These are phyloP conservation scores for Prunus armeniaca DNA, from an alignment of 306 rosid genomes.

Conservation along the genomic window DNA sequence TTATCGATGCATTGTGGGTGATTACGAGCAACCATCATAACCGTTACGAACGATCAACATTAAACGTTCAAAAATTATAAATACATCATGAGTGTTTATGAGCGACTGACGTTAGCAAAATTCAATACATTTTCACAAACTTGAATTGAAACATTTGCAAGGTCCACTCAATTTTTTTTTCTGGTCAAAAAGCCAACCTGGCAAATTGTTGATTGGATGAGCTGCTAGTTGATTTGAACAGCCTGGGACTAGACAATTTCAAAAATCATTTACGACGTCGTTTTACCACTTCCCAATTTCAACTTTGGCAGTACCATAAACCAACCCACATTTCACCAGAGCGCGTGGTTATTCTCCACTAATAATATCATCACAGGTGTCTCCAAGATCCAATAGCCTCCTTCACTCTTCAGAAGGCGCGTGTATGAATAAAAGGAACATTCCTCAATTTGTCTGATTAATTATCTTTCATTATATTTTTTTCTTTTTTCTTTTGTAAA, in stretches of 20 bases:
- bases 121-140: too few relatives aligned
- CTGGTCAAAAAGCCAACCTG: background rate
- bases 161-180: too few relatives aligned
- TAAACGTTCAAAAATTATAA: too few relatives aligned
- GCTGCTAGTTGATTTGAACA: background rate
- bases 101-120: too few relatives aligned
- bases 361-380: background rate
- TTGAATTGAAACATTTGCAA: too few relatives aligned
- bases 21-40: too few relatives aligned
- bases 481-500: too few relatives aligned
- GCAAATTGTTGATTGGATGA: background rate
- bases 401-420: background rate
- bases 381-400: background rate
- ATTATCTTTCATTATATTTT: background rate
- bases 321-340: background rate
- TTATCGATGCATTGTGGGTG: too few relatives aligned
- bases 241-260: background rate
- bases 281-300: background rate
- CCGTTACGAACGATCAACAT: too few relatives aligned
- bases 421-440: background rate
- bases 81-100: too few relatives aligned
- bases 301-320: background rate
- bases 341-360: background rate
- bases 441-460: constrained; percentile 18
- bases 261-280: constrained; percentile 11